Conservation (phyloP, 345 rosid genomes). For the Aquilaria malaccensis region DNA sequence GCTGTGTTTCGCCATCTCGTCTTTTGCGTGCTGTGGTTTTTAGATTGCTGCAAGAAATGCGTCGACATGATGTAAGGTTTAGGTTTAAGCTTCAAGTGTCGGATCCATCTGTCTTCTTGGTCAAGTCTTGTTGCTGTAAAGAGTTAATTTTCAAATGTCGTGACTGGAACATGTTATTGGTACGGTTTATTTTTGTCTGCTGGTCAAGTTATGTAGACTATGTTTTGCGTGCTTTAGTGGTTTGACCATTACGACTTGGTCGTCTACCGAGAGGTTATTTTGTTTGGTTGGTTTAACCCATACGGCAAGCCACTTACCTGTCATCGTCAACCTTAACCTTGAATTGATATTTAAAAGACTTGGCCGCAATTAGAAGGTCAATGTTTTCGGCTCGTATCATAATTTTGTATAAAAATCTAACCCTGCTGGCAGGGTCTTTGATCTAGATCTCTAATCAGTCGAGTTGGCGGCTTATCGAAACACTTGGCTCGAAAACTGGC, state of each 20-base stretch:
- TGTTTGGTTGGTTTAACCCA: neutral
- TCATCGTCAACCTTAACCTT: neutral
- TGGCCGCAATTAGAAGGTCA: too few species aligned
- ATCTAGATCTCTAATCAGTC: too few species aligned
- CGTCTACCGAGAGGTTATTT: too few species aligned
- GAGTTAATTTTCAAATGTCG: neutral
- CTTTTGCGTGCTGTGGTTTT: neutral
- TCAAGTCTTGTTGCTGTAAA: too few species aligned
- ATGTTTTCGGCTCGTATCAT: too few species aligned
- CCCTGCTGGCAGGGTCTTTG: too few species aligned
- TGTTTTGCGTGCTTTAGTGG: neutral
- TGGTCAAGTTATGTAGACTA: neutral
- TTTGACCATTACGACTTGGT: neutral
- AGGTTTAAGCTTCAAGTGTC: too few species aligned
- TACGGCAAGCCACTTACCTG: neutral
- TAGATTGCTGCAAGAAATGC: neutral
- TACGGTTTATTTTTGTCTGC: neutral
- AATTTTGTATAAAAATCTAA: too few species aligned
- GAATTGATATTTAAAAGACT: too few species aligned
- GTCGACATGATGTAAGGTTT: conserved; percentile 14
- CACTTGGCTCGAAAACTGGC: too few species aligned
- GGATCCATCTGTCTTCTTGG: too few species aligned
- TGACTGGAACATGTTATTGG: neutral
- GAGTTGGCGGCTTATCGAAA: too few species aligned
- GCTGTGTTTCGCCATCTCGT: neutral